Base-by-base conservation (phyloP, 2,329 filamentous ascomycete species). In the Alternaria hordeiaustralica region DNA sequence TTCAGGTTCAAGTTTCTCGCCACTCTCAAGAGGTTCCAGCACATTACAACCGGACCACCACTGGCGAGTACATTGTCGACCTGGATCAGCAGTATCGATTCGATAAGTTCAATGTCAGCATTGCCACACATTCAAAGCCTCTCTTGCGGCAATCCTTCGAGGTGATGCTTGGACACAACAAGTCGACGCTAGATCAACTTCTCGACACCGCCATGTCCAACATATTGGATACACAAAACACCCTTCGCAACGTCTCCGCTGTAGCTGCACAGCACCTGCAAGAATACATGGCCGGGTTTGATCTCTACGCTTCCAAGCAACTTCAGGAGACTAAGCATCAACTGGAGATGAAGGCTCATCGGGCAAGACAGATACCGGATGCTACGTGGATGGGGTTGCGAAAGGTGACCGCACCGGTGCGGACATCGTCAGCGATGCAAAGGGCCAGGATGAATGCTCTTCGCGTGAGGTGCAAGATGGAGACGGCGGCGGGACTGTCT, bases 21-120 rank as follows among this genome's bases (percentile, higher is more conserved):
- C 80, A 80, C 25, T 75, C 78, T 15, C 66, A 77, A 33, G 73
- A 84, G 49, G 71, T 83, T 25, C 82, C 84, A 60, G 79, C 84
- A 61, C 74, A 84, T n/a, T 83, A 83, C 41, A 70, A 73, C 46
- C 82, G 81, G 47, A 79, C 87, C 9, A 84, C 87, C 60, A 83
- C 85, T 33, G 85, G 85, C 9, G 83, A 86, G 8, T 87, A 87
- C 66, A 81, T 84, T 13, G 75, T 88, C 41, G 82, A 82, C 26
- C 73, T 87, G 15, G 82, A 85, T 54, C 79, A 82, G 46, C 82
- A 83, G 61, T 82, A 87, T 69, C 81, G 84, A 10, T 80, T 83
- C 58, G 84, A 85, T 4, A 65, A 76, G 21, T 78, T 87, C 65
- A 83, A 86, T 61, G 79, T 87, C 41, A 84, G 80, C 30, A 81